Percentiles rank a stretch among this genome's conserved stretches.
Conservation (phyloP, 768 basidiomycete species). For the Candolleomyces eurysporus region DNA sequence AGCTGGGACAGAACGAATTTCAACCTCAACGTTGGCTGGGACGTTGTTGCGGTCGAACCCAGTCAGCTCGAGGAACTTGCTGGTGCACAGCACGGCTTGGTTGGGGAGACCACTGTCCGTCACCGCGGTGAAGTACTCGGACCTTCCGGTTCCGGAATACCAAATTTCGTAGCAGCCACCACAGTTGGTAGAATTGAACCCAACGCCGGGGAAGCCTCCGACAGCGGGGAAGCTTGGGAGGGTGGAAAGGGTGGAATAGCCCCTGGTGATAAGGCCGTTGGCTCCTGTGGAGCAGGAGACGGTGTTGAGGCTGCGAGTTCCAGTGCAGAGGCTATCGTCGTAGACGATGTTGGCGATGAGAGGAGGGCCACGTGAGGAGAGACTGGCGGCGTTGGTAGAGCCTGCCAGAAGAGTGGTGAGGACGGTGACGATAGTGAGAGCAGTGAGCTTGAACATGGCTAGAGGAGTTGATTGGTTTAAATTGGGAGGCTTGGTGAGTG, state of each 20-base stretch:
- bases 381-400: conserved; percentile 19
- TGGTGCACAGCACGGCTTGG: not conserved
- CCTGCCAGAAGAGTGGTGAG: conserved; percentile 24
- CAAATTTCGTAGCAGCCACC: conserved; percentile 61
- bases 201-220: conserved; percentile 52
- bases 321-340: conserved; percentile 32
- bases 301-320: conserved; percentile 31
- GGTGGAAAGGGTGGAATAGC: conserved; percentile 46
- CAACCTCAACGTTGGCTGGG: not conserved
- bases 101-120: not conserved
- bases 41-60: not conserved
- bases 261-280: conserved; percentile 46
- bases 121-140: not conserved
- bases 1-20: not conserved
- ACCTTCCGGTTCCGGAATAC: conserved; percentile 21
- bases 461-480: not conserved
- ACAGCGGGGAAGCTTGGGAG: conserved; percentile 60
- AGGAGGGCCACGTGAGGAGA: conserved; percentile 7
- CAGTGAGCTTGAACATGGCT: not conserved
- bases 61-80: not conserved
- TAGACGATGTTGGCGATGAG: conserved; percentile 38
- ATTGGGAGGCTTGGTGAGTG: too few species aligned
- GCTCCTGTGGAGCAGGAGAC: conserved; percentile 47
- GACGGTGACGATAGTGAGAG: not conserved
- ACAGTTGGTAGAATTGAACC: conserved; percentile 50